Percentiles rank a stretch among this genome's conserved stretches.
Evolutionary conservation across 2,329 filamentous ascomycete genomes (phyloP).

Genomic region (Dactylellina parvicollis): DNA sequence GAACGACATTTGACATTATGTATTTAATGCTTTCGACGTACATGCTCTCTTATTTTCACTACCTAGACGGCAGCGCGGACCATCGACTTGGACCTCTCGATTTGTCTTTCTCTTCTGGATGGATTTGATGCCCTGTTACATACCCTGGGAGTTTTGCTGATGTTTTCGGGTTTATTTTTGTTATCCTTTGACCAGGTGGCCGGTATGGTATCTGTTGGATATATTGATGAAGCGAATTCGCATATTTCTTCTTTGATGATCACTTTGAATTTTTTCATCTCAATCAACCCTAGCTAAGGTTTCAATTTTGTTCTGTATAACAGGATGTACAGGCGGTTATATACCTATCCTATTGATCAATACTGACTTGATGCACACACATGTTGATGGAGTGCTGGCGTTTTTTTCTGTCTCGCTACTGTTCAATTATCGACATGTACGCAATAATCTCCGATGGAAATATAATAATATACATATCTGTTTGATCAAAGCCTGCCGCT

Average conservation of each 20-base stretch:
- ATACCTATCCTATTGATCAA: no score
- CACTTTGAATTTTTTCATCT: no score
- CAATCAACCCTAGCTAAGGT: no score
- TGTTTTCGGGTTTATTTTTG: constrained; percentile 14
- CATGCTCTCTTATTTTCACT: neutral
- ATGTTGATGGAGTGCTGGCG: no score
- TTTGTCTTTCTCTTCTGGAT: constrained; percentile 19
- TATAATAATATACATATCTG: no score
- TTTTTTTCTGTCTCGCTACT: no score
- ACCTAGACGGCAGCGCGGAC: constrained; percentile 8
- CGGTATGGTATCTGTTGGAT: constrained; percentile 18
- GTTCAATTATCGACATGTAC: no score
- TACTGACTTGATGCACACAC: no score
- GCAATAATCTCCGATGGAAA: no score
- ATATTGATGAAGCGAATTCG: constrained; percentile 38
- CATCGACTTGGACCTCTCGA: neutral
- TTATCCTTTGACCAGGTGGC: constrained; percentile 3
- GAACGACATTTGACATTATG: constrained; percentile 3
- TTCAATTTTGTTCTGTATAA: no score
- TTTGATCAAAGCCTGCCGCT: no score
- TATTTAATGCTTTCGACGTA: neutral
- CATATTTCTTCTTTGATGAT: neutral
- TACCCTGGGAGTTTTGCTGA: constrained; percentile 40
- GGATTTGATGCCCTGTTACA: constrained; percentile 32
- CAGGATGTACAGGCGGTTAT: no score